Percentiles rank a stretch among this genome's conserved stretches.
phyloP scores from a whole-genome alignment of 169 alveolate genomes.

The Theileria parva region DNA sequence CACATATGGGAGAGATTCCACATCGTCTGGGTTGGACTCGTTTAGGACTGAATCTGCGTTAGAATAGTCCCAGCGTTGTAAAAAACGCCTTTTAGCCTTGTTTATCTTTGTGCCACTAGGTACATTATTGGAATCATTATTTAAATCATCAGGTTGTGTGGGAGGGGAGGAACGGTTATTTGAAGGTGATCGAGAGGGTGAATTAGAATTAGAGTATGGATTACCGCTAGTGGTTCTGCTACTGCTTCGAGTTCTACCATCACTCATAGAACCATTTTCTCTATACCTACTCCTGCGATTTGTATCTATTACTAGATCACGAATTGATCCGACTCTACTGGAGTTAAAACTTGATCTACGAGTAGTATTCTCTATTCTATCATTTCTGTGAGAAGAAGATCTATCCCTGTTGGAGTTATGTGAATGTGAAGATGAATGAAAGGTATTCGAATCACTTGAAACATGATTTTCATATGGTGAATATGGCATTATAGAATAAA shows the following conservation, averaged over 20 bases:
- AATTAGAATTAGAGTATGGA: conserved; percentile 10
- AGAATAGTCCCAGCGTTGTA: conserved; percentile 39
- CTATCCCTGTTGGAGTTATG: not conserved
- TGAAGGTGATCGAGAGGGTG: conserved; percentile 11
- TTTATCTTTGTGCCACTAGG: not conserved
- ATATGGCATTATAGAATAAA: not conserved
- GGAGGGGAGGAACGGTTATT: not conserved
- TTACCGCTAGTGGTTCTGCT: conserved; percentile 43
- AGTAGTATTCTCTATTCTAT: not conserved
- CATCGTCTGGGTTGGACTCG: not conserved
- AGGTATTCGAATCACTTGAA: not conserved
- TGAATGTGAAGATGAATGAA: not conserved
- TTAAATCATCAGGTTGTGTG: not conserved
- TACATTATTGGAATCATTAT: not conserved
- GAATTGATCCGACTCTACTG: not conserved
- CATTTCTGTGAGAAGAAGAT: not conserved
- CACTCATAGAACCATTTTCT: conserved; percentile 19
- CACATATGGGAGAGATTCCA: conserved; percentile 30
- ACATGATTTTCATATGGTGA: not conserved
- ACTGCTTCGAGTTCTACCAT: conserved; percentile 34
- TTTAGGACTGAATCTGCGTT: not conserved
- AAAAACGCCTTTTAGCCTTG: conserved; percentile 16
- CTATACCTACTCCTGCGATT: not conserved
- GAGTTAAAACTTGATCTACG: not conserved
- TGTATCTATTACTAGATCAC: not conserved